Percentiles rank a stretch among this genome's conserved stretches.
Evolutionary conservation across 176 grass and related monocot genomes (phyloP).

Genomic region (Triticum urartu): DNA sequence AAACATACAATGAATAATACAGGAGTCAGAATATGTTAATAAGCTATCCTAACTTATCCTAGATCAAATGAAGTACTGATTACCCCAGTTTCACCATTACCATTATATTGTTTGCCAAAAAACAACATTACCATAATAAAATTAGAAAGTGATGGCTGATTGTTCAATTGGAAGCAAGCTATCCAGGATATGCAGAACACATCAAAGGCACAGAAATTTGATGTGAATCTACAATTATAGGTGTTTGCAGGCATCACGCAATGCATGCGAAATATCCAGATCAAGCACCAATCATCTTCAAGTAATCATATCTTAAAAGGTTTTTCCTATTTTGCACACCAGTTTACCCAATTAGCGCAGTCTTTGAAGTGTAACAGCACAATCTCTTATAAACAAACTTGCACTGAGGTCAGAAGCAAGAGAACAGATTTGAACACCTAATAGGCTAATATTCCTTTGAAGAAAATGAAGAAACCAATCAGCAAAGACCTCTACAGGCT

Average conservation of each 20-base stretch:
- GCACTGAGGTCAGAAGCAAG: neutral
- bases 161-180: neutral
- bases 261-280: neutral
- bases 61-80: neutral
- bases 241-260: neutral
- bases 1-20: conserved; percentile 12
- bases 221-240: conserved; percentile 26
- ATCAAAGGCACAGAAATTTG: neutral
- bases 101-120: neutral
- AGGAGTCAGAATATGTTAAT: neutral
- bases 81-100: conserved; percentile 4
- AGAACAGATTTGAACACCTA: neutral
- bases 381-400: neutral
- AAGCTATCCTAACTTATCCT: neutral
- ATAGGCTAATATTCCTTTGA: neutral
- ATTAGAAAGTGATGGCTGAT: neutral
- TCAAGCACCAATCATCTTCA: neutral
- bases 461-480: neutral
- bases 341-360: neutral
- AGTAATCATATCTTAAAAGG: neutral
- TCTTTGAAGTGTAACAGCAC: conserved; percentile 2
- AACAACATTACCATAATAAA: conserved; percentile 1
- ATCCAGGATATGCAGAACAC: conserved; percentile 1
- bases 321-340: neutral
- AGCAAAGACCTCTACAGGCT: neutral